phyloP scores from a whole-genome alignment of 805 yeast species.

The Ogataea salicorniae region DNA sequence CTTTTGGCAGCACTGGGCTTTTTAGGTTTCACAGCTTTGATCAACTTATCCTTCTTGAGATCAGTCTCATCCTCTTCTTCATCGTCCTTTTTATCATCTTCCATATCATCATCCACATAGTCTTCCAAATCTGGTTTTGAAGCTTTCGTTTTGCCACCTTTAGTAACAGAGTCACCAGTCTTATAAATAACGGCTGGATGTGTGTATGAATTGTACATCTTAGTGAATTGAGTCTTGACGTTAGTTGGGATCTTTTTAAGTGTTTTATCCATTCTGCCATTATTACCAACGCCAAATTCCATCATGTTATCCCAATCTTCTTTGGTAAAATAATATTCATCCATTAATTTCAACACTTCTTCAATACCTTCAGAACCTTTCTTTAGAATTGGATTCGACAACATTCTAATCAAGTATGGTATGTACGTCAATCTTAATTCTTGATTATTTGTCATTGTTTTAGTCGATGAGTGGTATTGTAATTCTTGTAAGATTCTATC shows the following conservation, averaged over 20 bases:
- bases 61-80: constrained; percentile 41
- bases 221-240: constrained; percentile 82
- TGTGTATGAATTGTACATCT: constrained; percentile 65
- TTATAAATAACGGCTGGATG: constrained; percentile 86
- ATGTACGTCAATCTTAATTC: constrained; percentile 76
- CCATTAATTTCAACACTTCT: constrained; percentile 68
- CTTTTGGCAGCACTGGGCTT: constrained; percentile 6
- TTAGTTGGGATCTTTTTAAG: constrained; percentile 66
- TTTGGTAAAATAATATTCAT: constrained; percentile 75
- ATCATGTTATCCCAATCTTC: constrained; percentile 89
- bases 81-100: constrained; percentile 34
- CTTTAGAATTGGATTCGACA: constrained; percentile 53
- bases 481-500: constrained; percentile 77
- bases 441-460: constrained; percentile 67
- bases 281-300: constrained; percentile 73
- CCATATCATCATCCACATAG: constrained; percentile 54
- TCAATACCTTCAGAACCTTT: constrained; percentile 60
- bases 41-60: constrained; percentile 56
- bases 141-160: constrained; percentile 24
- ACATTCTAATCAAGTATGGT: constrained; percentile 52
- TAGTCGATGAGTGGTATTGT: constrained; percentile 79
- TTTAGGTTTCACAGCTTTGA: constrained; percentile 43
- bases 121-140: constrained; percentile 62
- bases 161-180: constrained; percentile 57
- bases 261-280: constrained; percentile 35